phyloP scores from a whole-genome alignment of 108 stramenopile genomes.

The Craspedostauros australis region DNA sequence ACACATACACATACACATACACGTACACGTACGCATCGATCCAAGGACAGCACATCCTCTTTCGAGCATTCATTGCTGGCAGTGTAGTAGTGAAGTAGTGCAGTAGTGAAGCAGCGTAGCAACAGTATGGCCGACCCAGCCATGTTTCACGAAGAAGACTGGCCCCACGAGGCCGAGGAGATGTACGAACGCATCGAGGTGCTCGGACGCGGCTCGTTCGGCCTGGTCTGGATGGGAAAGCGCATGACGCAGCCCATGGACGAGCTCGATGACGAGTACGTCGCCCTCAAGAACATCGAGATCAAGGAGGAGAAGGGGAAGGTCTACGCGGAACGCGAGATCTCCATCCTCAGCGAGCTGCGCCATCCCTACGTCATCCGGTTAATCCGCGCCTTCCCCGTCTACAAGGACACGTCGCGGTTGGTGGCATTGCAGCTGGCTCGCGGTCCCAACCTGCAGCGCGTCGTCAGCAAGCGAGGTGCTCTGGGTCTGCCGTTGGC shows the following conservation, averaged over 20 bases:
- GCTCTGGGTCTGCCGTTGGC: slow-evolving; percentile 68
- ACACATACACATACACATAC: too few relatives aligned
- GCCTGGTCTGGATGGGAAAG: slow-evolving; percentile 74
- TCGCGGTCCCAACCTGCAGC: slow-evolving; percentile 64
- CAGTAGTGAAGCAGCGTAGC: too few relatives aligned
- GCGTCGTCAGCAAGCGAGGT: slow-evolving; percentile 63
- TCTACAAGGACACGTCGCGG: slow-evolving; percentile 35
- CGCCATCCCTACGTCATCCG: slow-evolving; percentile 74
- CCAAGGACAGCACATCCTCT: too few relatives aligned
- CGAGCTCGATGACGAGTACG: slow-evolving; percentile 52
- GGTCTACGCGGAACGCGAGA: slow-evolving; percentile 70
- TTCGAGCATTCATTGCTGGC: too few relatives aligned
- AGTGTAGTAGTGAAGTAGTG: too few relatives aligned
- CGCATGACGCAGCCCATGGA: slow-evolving; percentile 13
- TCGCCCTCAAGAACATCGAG: slow-evolving; percentile 74
- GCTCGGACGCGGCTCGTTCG: slow-evolving; percentile 66
- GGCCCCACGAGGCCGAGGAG: slow-evolving; percentile 60
- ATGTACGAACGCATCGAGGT: slow-evolving; percentile 71
- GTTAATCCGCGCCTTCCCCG: slow-evolving; percentile 49
- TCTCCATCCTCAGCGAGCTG: slow-evolving; percentile 64
- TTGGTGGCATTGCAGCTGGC: slow-evolving; percentile 66
- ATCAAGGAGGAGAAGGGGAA: slow-evolving; percentile 55
- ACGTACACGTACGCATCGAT: too few relatives aligned
- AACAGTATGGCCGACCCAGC: too few relatives aligned
- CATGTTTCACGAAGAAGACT: slow-evolving; percentile 50